Evolutionary conservation across 768 basidiomycete genomes (phyloP), one percentile per base, ranked within the genome.

Genomic region (Xanthoconium stramineum): DNA sequence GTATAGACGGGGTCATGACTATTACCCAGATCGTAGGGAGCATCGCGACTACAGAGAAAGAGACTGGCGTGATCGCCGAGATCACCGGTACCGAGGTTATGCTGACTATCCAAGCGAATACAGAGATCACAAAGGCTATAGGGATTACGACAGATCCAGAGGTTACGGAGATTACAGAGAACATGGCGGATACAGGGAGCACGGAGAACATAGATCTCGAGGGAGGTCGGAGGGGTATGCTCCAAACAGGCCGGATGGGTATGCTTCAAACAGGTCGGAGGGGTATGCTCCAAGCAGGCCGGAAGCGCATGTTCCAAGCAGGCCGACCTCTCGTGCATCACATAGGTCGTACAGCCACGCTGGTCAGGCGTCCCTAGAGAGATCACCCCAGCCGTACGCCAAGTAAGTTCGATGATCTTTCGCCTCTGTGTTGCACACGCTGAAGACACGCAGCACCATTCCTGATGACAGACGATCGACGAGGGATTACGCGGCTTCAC

Each of bases 401-500:
- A 52, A 47, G 70, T 72, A 55, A 62, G 70, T 37, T 28, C 3
- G 15, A 38, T 38, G 24, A 15, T 30, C 17, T 11, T 52, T 49
- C 12, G 20, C 28, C 6, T 39, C 12, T 28, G 12, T 47, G 10
- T 37, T 19, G 7, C 36, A 29, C 42, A 30, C 30, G 38, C 59
- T 67, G 24, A 69, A 13, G 49, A 32, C 13, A 35, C 14, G 35
- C 14, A 72, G 70, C 24, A 15, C 57, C 13, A 48, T 68, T 45
- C 12, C 55, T 19, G 70, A 68, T 24, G 72, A 72, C 44, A 61
- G 72, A 42, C 57, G 57, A 24, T 68, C 68, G 6, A 61, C 14
- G n/a, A 60, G 69, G 20, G 52, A 56, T 10, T 65, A 63, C 30
- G 61, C 66, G 37, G 49, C 42, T 30, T 57, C 69, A 15, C 56